phyloP scores from a whole-genome alignment of 495 filamentous ascomycete genomes.

The Penicillium waksmanii region DNA sequence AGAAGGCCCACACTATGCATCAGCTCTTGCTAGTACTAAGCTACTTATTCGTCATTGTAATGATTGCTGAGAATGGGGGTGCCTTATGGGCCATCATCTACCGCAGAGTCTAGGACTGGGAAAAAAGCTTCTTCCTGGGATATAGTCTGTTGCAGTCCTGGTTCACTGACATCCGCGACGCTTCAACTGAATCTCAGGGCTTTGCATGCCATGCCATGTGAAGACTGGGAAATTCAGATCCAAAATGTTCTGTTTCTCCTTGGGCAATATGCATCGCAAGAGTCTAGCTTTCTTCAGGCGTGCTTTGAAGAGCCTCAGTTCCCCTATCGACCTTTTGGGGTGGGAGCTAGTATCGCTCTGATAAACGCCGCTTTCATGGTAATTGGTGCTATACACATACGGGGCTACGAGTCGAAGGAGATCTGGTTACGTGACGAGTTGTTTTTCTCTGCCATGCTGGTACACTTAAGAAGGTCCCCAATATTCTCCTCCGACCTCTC shows the following conservation, averaged over 20 bases:
- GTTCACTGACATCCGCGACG: conserved; percentile 1
- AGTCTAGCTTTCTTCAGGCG: conserved; percentile 1
- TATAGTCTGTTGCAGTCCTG: background rate
- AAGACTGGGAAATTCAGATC: background rate
- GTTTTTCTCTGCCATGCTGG: no score
- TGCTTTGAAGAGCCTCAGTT: background rate
- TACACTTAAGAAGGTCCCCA: no score
- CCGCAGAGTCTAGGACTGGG: background rate
- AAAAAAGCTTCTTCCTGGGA: background rate
- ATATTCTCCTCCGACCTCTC: no score
- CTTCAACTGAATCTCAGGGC: background rate
- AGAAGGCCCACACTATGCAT: background rate
- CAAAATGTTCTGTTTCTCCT: background rate
- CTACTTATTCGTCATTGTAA: conserved; percentile 1
- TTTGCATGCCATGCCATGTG: background rate
- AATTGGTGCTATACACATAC: no score
- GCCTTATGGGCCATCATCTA: background rate
- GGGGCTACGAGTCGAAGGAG: no score
- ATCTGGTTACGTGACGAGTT: no score
- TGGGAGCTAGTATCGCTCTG: background rate
- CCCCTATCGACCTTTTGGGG: conserved; percentile 3
- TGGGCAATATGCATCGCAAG: background rate
- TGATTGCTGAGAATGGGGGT: background rate
- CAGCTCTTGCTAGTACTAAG: conserved; percentile 2
- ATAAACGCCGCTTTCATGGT: background rate